Evolutionary conservation across 768 basidiomycete species (phyloP), one percentile per base, ranked within the genome.

Genomic region (Brasilioporus rufonigricans): DNA sequence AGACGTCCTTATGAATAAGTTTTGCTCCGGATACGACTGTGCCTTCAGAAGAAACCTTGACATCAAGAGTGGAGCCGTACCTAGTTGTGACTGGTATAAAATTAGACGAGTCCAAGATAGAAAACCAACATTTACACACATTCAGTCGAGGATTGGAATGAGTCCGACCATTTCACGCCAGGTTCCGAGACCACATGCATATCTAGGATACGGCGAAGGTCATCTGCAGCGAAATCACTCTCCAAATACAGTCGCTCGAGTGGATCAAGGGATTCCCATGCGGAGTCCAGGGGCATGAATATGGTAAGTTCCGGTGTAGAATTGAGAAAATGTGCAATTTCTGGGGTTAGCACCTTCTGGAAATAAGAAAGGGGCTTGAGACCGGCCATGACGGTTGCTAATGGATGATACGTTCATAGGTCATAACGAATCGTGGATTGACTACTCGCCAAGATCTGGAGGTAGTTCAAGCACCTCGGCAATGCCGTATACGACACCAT

Each of bases 171-270:
- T 50, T 68, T 76, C 54, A 92, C 90, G 29, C 69, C 69, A 53
- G 80, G 71, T 56, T 79, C 73, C 29, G 76, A 75, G 26, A 89
- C 85, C 5, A 88, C 77, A 53, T 91, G 91, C 81, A 91, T 84
- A 56, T 87, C 84, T 27, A 97, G 64, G 48, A 98, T 90, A 43
- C 82, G 83, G 13, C 72, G 73, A 21, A 96, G 76, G 64, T 97
- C 97, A 60, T 89, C 84, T 14, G 80, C 75, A 1, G 95, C 91
- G 61, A 88, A 96, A 56, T 85, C 83, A 62, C 91, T 93, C 72
- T 95, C 91, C 13, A 99, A 78, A 69, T 97, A 99, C 4, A 89
- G 69, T 43, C 86, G 82, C 67, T 98, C 94, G 48, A 91, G 80
- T 10, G 76, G 78, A 57, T 91, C 80, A 33, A 99, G 75, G 11